Conservation (phyloP, 2,329 filamentous ascomycete species). For the Graphiopsis chlorocephala region DNA sequence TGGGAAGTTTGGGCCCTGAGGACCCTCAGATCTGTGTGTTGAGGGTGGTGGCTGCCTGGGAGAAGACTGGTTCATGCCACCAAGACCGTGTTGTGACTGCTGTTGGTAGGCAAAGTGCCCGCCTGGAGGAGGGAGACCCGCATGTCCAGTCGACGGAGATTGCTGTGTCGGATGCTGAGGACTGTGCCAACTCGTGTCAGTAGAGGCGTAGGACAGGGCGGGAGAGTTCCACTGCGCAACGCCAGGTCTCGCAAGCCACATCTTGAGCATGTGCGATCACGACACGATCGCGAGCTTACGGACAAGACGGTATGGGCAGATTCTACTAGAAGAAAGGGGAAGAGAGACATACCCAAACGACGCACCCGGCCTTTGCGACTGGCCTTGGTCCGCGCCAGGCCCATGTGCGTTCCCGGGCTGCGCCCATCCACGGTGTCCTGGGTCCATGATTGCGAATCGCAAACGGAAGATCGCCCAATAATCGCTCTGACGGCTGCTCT, state of each 20-base stretch:
- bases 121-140: constrained; percentile 34
- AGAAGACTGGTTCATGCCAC: constrained; percentile 43
- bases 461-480: neutral
- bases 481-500: neutral
- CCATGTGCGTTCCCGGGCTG: constrained; percentile 28
- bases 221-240: neutral
- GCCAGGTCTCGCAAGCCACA: constrained; percentile 6
- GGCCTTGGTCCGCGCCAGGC: constrained; percentile 24
- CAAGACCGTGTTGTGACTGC: constrained; percentile 44
- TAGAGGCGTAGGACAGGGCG: neutral
- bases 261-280: constrained; percentile 4
- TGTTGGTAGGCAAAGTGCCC: constrained; percentile 43
- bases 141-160: constrained; percentile 32
- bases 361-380: constrained; percentile 29
- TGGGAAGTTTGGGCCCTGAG: constrained; percentile 42
- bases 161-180: constrained; percentile 33
- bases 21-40: constrained; percentile 30
- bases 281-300: neutral
- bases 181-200: constrained; percentile 23
- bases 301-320: neutral
- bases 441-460: constrained; percentile 17
- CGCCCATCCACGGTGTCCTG: constrained; percentile 29
- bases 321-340: neutral
- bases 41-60: constrained; percentile 37
- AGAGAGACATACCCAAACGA: constrained; percentile 30